Conservation (phyloP, 208 protist species). For the Leishmania guyanensis region DNA sequence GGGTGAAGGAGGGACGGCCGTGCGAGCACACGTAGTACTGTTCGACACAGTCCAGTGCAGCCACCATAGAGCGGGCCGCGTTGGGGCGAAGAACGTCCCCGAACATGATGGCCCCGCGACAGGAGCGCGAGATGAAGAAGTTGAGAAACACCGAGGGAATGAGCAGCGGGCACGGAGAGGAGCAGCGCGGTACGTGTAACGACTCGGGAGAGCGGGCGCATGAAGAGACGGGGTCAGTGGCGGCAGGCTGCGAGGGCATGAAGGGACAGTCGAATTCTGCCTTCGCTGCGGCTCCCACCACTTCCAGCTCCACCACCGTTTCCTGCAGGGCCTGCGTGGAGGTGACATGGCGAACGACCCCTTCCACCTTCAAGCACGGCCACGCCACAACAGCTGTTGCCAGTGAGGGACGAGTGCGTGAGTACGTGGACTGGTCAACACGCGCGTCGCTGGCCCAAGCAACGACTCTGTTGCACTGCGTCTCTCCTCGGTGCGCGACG, state of each 20-base stretch:
- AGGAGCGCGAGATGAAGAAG: slow-evolving; percentile 79
- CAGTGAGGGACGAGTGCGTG: background rate
- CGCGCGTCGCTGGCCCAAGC: background rate
- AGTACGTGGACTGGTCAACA: background rate
- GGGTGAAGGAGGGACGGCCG: slow-evolving; percentile 63
- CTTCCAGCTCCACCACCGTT: slow-evolving; percentile 64
- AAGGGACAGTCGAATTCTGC: background rate
- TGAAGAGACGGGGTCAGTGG: background rate
- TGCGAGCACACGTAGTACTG: slow-evolving; percentile 81
- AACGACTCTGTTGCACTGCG: background rate
- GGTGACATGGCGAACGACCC: slow-evolving; percentile 35
- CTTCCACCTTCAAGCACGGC: slow-evolving; percentile 57
- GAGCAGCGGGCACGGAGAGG: slow-evolving; percentile 14
- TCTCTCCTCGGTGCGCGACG: background rate
- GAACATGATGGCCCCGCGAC: slow-evolving; percentile 84
- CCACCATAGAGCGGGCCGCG: slow-evolving; percentile 32
- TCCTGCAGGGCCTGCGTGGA: slow-evolving; percentile 40
- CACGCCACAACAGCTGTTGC: slow-evolving; percentile 44
- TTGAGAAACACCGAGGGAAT: slow-evolving; percentile 60
- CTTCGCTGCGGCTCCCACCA: slow-evolving; percentile 11
- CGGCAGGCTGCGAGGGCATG: background rate
- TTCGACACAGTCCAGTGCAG: slow-evolving; percentile 27
- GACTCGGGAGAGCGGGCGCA: background rate
- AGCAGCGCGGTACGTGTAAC: background rate
- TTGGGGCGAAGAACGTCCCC: slow-evolving; percentile 46